Evolutionary conservation across 257 asterid species (phyloP).

Genomic region (Solanum dulcamara): DNA sequence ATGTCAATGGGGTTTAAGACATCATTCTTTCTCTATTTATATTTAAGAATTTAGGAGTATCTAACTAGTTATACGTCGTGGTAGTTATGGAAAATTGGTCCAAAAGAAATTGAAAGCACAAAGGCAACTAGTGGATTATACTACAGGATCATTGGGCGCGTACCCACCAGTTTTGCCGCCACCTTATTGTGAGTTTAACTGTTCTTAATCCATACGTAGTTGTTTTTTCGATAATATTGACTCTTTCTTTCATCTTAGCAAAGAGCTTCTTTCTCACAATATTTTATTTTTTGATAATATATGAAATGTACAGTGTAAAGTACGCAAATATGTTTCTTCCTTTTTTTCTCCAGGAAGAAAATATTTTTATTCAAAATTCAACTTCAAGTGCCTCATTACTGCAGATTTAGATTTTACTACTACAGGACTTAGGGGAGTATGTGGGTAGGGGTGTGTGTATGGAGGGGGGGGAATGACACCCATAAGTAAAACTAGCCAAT

Average conservation of each 20-base stretch:
- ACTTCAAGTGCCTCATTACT: neutral
- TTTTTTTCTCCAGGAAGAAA: neutral
- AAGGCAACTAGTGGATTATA: conserved; percentile 89
- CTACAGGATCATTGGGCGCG: conserved; percentile 59
- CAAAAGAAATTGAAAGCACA: conserved; percentile 90
- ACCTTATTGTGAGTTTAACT: conserved; percentile 46
- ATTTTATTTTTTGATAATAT: neutral
- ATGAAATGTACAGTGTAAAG: neutral
- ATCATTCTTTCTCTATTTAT: neutral
- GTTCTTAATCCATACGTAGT: neutral
- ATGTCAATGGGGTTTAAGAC: neutral
- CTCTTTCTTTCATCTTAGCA: neutral
- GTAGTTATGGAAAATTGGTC: conserved; percentile 91
- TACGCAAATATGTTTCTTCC: neutral
- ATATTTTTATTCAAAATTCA: neutral
- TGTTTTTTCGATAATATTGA: neutral
- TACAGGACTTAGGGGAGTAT: neutral
- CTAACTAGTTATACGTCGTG: conserved; percentile 64
- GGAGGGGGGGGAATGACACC: neutral
- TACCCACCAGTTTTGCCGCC: conserved; percentile 47
- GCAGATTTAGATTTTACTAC: neutral
- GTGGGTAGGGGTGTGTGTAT: neutral
- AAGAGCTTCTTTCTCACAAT: neutral
- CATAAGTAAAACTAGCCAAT: neutral
- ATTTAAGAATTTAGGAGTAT: neutral